Base-by-base conservation (phyloP, 2,329 filamentous ascomycete genomes). In the Talaromyces sp. region DNA sequence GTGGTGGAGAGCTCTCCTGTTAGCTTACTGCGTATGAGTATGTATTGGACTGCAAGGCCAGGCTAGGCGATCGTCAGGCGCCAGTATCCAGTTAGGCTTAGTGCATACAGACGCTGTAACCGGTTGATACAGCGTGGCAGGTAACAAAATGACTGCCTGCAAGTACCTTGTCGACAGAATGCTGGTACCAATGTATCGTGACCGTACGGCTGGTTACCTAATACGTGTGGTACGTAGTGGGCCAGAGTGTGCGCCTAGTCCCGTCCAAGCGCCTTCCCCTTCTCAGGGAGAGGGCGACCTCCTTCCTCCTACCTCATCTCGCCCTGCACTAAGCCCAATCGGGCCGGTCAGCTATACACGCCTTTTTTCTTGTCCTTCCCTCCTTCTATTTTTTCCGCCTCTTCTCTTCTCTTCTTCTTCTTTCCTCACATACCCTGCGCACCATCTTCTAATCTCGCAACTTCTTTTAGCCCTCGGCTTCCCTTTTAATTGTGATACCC, bases 401-500 rank as follows among this genome's bases (percentile, higher is more conserved):
- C 69, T 69, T 65, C 61, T 64, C 66, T 70, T 69, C 66, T 67
- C 61, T 63, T 52, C 62, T 68, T 69, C 68, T 65, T 69, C 63
- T 64, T 69, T 69, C 22, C 13, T 59, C 56, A 31, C 22, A 27
- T 33, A 59, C n/a, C 56, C 50, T 35, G 22, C 50, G 31, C 54
- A 58, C 33, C 37, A 7, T 3, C 22, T 43, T 22, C 37, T 66
- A 66, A 68, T 70, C 66, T 56, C 64, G 61, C 66, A 47, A 47
- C 66, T 65, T 67, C 69, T 66, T 68, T 69, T 67, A 68, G 68
- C 70, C 68, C 50, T 67, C 67, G 68, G 66, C 65, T 67, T 64
- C 69, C 22, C 66, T 67, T 66, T 73, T 72, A 70, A 69, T 71
- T 74, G 70, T 78, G 72, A 74, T 76, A 76, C 76, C 75, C 74